A percentile compares a stretch with the other conserved stretches of the same genome.
Conservation (phyloP, 164 flowering plant species). For the Tetrastigma voinierianum region DNA sequence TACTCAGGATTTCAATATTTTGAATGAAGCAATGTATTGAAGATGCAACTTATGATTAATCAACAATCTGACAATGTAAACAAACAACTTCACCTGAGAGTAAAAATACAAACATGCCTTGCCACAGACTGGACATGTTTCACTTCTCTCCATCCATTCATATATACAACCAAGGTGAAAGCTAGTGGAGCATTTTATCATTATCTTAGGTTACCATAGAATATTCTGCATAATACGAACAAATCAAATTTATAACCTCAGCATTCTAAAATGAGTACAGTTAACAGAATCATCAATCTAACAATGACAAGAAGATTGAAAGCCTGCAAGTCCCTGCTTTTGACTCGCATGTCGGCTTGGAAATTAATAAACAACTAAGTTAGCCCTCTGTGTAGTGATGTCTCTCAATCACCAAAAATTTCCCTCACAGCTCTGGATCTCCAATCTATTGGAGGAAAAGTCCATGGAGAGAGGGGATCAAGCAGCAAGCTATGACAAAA, state of each 20-base stretch:
- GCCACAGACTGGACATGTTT: constrained; percentile 92
- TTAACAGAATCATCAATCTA: too few species aligned
- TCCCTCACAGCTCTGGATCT: background rate
- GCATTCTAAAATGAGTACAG: background rate
- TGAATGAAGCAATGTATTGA: too few species aligned
- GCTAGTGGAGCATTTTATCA: constrained; percentile 89
- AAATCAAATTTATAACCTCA: background rate
- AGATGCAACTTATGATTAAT: too few species aligned
- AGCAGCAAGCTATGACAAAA: background rate
- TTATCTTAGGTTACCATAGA: constrained; percentile 83
- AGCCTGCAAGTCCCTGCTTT: background rate
- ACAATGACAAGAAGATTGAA: background rate
- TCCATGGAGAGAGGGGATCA: background rate
- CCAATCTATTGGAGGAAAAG: background rate
- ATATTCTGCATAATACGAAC: constrained; percentile 60
- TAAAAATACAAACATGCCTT: constrained; percentile 45
- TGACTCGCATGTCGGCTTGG: background rate
- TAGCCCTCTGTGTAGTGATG: background rate
- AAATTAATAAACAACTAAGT: background rate
- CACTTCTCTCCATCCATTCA: constrained; percentile 99
- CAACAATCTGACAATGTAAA: background rate
- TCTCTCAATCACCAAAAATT: background rate
- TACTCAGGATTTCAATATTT: too few species aligned
- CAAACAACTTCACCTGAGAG: background rate
- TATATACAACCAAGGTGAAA: constrained; percentile 96